These are phyloP conservation scores for Cicer arietinum DNA, from an alignment of 306 rosid species.

Conservation along the genomic window DNA sequence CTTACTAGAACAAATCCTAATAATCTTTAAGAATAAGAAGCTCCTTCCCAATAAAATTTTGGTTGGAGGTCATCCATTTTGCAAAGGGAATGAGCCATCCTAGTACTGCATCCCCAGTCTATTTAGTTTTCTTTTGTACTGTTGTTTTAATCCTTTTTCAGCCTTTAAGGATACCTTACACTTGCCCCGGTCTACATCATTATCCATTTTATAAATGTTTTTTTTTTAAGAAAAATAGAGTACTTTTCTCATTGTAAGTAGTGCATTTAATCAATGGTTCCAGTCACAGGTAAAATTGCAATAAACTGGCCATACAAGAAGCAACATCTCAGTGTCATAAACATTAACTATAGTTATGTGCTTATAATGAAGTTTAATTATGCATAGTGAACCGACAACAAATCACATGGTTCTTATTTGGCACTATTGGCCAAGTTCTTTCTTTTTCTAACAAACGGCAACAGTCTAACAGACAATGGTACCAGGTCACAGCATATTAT, in stretches of 20 bases:
- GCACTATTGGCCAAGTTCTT: constrained; percentile 27
- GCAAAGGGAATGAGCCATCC: constrained; percentile 19
- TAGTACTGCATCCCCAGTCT: constrained; percentile 2
- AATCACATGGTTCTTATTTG: constrained; percentile 14
- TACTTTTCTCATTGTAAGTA: not conserved
- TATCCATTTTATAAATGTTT: constrained; percentile 2
- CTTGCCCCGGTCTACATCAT: not conserved
- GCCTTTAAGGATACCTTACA: constrained; percentile 13
- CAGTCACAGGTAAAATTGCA: constrained; percentile 26
- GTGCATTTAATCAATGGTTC: constrained; percentile 12
- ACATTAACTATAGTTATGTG: constrained; percentile 4
- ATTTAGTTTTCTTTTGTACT: constrained; percentile 6
- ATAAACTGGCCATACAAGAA: constrained; percentile 23
- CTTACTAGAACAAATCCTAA: constrained; percentile 7
- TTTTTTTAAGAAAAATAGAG: not conserved
- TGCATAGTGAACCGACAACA: constrained; percentile 15
- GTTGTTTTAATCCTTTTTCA: not conserved
- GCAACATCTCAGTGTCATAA: constrained; percentile 7
- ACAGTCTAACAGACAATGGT: constrained; percentile 5
- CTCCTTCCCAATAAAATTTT: constrained; percentile 24
- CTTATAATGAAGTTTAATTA: constrained; percentile 29
- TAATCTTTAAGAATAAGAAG: constrained; percentile 25
- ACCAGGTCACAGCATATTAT: constrained; percentile 40
- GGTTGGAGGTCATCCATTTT: constrained; percentile 5
- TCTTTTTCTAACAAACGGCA: constrained; percentile 23